Conservation (phyloP, 345 rosid genomes). For the Boechera retrofracta region DNA sequence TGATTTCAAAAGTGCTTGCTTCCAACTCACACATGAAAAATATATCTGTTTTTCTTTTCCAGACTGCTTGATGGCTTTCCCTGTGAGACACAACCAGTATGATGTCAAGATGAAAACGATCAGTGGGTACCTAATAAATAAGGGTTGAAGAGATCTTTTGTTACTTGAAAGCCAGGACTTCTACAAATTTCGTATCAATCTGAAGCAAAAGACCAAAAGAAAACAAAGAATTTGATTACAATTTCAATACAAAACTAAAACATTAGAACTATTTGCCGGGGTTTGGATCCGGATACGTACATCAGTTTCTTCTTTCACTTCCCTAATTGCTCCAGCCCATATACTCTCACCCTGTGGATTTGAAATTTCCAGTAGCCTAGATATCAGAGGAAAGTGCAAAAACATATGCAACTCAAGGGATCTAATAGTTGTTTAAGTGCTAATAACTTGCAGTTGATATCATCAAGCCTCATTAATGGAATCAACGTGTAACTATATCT, state of each 20-base stretch:
- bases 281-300: not conserved
- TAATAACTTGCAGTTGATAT: not conserved
- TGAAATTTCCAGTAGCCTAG: not conserved
- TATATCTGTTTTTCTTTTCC: conserved; percentile 55
- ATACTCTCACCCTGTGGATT: conserved; percentile 15
- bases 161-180: conserved; percentile 67
- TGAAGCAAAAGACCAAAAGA: conserved; percentile 30
- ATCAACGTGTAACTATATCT: not conserved
- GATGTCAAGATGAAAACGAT: not conserved
- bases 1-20: conserved; percentile 53
- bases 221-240: not conserved
- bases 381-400: not conserved
- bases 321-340: conserved; percentile 22
- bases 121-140: not conserved
- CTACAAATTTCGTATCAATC: conserved; percentile 61
- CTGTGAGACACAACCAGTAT: conserved; percentile 38
- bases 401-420: not conserved
- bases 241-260: not conserved
- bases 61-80: conserved; percentile 63
- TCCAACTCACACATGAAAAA: conserved; percentile 60
- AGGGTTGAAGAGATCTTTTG: not conserved
- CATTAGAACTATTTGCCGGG: not conserved
- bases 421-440: not conserved
- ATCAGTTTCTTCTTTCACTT: conserved; percentile 27
- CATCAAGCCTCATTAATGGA: not conserved